Evolutionary conservation across 768 basidiomycete species (phyloP), one percentile per base, ranked within the genome.

Genomic region (Leccinum variicolor): DNA sequence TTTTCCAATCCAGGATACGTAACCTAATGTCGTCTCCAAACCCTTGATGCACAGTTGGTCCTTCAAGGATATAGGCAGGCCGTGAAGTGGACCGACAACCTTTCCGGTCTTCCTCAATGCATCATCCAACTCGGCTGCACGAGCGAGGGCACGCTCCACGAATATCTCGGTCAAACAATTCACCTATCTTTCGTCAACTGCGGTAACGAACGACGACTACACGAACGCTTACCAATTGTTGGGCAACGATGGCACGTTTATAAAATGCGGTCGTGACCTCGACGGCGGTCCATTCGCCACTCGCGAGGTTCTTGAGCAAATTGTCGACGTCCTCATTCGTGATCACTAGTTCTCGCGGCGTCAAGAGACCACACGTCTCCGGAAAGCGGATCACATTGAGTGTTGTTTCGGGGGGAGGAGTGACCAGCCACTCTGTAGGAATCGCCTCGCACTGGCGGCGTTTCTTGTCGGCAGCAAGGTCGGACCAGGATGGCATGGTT

Each of bases 121-220:
- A 5, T 80, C 81, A 63, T 94, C 92, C 4, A 93, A 76, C 66
- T 84, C 79, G 15, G 77, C 71, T 2, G 92, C 92, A 10, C 84
- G 77, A 14, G 71, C 73, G 4, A 90, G 74, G 1, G 88, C 92
- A 5, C 80, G 77, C 23, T 92, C 86, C 52, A 91, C 79, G 64
- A 89, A 91, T n/a, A 91, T 84, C 69, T 92, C 90, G 0, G 90
- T 92, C 36, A 93, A 67, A 67, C 92, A 92, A 62, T 92, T 92
- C 6, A 84, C 84, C 89, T 90, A 63, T 19, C 23, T 26, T 29
- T 28, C 13, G 11, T 60, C 28, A 54, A 31, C n/a, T 6, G 45
- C 9, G 6, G 39, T 33, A 33, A 57, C 14, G 1, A 25, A 52
- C 9, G 3, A 36, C 25, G 46, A 14, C 31, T 25, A 17, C 13